Evolutionary conservation across 163 green algal genomes (phyloP).

Genomic region (Coccomyxa subellipsoidea): DNA sequence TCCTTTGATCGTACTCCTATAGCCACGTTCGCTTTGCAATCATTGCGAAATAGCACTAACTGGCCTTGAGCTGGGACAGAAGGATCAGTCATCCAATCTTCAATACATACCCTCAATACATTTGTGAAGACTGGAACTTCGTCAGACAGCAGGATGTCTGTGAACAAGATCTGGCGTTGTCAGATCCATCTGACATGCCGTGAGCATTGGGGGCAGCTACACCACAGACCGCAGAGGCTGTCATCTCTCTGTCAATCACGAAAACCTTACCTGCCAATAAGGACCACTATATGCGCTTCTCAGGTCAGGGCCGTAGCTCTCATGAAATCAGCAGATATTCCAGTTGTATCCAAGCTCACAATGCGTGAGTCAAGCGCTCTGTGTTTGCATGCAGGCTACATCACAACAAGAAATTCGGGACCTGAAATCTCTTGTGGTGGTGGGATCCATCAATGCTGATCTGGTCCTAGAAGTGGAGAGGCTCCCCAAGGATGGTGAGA

Average conservation of each 20-base stretch:
- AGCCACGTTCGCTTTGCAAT: no score
- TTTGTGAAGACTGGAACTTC: no score
- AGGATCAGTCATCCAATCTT: no score
- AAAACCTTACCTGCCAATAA: neutral
- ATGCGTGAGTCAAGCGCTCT: neutral
- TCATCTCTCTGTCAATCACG: neutral
- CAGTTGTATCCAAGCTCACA: no score
- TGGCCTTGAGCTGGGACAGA: no score
- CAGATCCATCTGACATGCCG: neutral
- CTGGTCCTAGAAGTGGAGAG: constrained; percentile 68
- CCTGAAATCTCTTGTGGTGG: constrained; percentile 55
- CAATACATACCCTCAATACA: no score
- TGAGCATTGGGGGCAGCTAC: neutral
- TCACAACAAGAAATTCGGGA: neutral
- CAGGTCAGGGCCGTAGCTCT: no score
- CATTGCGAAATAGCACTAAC: no score
- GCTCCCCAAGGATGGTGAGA: constrained; percentile 79
- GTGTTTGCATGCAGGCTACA: neutral
- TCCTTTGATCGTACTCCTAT: no score
- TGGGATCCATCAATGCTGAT: constrained; percentile 83
- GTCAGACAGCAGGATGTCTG: neutral
- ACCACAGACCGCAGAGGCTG: neutral
- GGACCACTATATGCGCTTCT: no score
- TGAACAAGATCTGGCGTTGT: neutral
- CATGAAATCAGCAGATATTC: no score